phyloP scores from a whole-genome alignment of 1,284 basidiomycete species.

The Ceratobasidium sp. region DNA sequence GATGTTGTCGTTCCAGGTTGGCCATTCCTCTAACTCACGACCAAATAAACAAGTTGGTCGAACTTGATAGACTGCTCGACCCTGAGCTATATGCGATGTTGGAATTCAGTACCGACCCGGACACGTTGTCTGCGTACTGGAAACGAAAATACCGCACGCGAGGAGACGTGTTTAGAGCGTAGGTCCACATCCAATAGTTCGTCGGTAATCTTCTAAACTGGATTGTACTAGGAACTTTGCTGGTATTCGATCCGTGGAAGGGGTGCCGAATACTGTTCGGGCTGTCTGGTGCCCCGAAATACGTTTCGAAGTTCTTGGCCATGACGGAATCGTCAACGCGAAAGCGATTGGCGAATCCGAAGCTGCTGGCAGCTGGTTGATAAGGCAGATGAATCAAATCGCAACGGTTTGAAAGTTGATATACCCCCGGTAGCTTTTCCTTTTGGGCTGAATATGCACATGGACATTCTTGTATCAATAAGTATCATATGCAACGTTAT shows the following conservation, averaged over 20 bases:
- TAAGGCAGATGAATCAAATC: conserved; percentile 20
- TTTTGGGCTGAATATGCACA: conserved; percentile 3
- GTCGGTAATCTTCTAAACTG: not conserved
- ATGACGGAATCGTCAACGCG: conserved; percentile 34
- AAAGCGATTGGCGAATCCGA: conserved; percentile 21
- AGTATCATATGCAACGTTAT: conserved; percentile 1
- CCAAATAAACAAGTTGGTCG: conserved; percentile 31
- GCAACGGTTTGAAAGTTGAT: not conserved
- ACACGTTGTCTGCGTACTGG: conserved; percentile 32
- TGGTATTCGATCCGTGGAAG: conserved; percentile 20
- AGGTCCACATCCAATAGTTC: not conserved
- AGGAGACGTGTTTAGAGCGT: conserved; percentile 36
- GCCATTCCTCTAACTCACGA: conserved; percentile 8
- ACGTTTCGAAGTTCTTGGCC: conserved; percentile 31
- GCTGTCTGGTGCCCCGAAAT: conserved; percentile 36
- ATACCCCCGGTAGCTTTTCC: conserved; percentile 1
- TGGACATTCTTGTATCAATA: conserved; percentile 30
- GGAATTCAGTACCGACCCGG: conserved; percentile 36
- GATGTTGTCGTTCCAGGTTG: not conserved
- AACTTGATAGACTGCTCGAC: conserved; percentile 28
- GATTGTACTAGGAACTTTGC: conserved; percentile 24
- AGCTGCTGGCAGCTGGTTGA: conserved; percentile 33
- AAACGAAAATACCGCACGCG: conserved; percentile 29
- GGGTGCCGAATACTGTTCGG: conserved; percentile 31
- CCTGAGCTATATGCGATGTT: conserved; percentile 35